Conservation (phyloP, 257 asterid genomes). For the Penstemon newberryi region DNA sequence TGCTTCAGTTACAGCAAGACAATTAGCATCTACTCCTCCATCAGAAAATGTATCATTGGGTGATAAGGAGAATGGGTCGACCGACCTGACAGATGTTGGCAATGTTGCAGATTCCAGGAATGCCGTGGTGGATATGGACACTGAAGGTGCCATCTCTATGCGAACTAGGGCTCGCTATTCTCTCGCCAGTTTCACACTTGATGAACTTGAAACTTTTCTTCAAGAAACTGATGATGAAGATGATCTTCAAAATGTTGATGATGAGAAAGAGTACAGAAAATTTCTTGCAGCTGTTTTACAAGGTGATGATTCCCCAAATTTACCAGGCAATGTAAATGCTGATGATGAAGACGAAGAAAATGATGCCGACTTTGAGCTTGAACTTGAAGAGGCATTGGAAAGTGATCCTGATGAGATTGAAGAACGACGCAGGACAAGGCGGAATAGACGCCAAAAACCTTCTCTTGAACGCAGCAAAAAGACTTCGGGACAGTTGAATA, state of each 20-base stretch:
- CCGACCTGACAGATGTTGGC: conserved; percentile 33
- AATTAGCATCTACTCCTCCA: conserved; percentile 31
- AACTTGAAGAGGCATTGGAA: conserved; percentile 95
- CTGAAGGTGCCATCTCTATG: conserved; percentile 86
- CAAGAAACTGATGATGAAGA: conserved; percentile 98
- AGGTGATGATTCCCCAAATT: conserved; percentile 63
- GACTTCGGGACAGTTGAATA: conserved; percentile 48
- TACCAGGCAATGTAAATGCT: conserved; percentile 54
- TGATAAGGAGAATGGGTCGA: conserved; percentile 40
- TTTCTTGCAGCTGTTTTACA: conserved; percentile 87
- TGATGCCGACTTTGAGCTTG: conserved; percentile 99
- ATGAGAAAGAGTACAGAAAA: conserved; percentile 84
- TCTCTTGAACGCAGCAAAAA: conserved; percentile 49
- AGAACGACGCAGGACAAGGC: conserved; percentile 62
- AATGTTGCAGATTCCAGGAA: conserved; percentile 35
- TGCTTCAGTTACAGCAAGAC: conserved; percentile 30
- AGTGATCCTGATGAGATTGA: conserved; percentile 83
- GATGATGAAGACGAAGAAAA: conserved; percentile 98
- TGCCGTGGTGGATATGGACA: conserved; percentile 44
- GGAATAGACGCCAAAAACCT: conserved; percentile 60
- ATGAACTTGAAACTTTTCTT: conserved; percentile 94
- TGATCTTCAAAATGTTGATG: conserved; percentile 86
- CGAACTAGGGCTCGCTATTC: conserved; percentile 99
- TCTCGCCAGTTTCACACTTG: conserved; percentile 88
- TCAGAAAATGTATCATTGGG: conserved; percentile 38